Conservation (phyloP, 2,329 filamentous ascomycete species). For the Ceratocystis destructans region DNA sequence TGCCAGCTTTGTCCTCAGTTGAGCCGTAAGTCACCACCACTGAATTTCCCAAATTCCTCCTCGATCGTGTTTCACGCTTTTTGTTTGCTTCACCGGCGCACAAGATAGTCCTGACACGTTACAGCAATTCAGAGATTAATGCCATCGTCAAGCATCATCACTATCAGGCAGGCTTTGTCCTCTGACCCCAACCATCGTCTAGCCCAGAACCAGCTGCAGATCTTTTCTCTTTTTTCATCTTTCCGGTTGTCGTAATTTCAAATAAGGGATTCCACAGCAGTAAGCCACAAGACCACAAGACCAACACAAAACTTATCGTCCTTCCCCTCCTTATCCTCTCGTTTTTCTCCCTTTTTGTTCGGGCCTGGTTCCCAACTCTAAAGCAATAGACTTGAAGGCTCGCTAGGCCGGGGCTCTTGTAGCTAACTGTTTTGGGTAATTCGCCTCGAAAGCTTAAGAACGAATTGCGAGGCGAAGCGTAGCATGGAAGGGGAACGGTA, state of each 20-base stretch:
- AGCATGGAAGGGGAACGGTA: neutral
- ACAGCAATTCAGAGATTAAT: neutral
- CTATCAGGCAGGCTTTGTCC: neutral
- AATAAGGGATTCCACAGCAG: neutral
- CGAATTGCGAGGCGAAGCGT: neutral
- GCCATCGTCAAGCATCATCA: neutral
- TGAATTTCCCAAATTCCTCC: neutral
- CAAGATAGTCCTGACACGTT: neutral
- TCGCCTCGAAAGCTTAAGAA: neutral
- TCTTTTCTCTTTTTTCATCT: neutral
- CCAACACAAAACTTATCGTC: neutral
- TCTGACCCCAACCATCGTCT: neutral
- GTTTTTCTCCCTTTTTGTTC: neutral
- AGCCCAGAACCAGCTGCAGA: neutral
- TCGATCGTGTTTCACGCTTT: neutral
- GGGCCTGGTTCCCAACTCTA: neutral
- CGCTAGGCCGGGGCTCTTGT: neutral
- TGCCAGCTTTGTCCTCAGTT: too few relatives aligned
- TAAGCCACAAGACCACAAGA: neutral
- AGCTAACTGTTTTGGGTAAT: neutral
- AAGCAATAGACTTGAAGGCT: neutral
- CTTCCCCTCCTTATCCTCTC: neutral
- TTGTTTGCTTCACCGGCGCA: neutral
- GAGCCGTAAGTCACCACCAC: neutral
- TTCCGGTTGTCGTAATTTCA: constrained; percentile 4